These are phyloP conservation scores for Lepiota subincarnata DNA, from an alignment of 768 basidiomycete genomes.

Conservation along the genomic window DNA sequence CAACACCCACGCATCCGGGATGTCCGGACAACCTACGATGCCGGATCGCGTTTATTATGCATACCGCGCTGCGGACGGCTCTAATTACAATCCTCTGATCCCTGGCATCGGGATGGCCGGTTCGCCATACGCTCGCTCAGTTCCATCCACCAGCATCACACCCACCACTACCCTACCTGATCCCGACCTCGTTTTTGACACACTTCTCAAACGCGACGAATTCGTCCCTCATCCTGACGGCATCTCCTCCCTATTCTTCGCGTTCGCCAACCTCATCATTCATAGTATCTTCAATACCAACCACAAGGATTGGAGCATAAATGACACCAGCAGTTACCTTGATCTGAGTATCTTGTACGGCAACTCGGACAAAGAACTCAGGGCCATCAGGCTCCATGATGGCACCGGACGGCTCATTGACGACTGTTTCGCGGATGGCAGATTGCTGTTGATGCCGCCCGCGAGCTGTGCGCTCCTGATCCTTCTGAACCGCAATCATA, in stretches of 20 bases:
- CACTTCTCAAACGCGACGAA: constrained; percentile 49
- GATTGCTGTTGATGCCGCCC: constrained; percentile 71
- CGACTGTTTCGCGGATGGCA: constrained; percentile 66
- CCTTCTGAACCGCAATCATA: constrained; percentile 70
- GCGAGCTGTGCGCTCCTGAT: constrained; percentile 63
- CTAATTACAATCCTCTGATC: constrained; percentile 50
- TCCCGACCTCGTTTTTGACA: constrained; percentile 66
- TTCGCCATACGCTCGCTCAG: constrained; percentile 65
- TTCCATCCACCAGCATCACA: constrained; percentile 42
- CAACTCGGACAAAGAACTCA: constrained; percentile 39
- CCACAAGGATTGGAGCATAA: constrained; percentile 44
- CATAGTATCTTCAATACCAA: constrained; percentile 68
- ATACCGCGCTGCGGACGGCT: constrained; percentile 57
- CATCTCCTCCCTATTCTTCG: constrained; percentile 71
- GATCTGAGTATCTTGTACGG: constrained; percentile 78
- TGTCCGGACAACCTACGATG: background rate
- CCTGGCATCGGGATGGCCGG: constrained; percentile 59
- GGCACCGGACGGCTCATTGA: constrained; percentile 64
- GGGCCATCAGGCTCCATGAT: constrained; percentile 54
- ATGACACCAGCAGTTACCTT: constrained; percentile 68
- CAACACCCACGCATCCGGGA: background rate
- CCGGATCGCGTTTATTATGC: constrained; percentile 35
- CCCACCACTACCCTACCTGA: constrained; percentile 54
- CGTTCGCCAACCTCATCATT: constrained; percentile 74
- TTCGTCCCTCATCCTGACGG: constrained; percentile 61